Percentiles rank a stretch among this genome's conserved stretches.
Conservation (phyloP, 2,329 filamentous ascomycete genomes). For the Alternaria metachromatica region DNA sequence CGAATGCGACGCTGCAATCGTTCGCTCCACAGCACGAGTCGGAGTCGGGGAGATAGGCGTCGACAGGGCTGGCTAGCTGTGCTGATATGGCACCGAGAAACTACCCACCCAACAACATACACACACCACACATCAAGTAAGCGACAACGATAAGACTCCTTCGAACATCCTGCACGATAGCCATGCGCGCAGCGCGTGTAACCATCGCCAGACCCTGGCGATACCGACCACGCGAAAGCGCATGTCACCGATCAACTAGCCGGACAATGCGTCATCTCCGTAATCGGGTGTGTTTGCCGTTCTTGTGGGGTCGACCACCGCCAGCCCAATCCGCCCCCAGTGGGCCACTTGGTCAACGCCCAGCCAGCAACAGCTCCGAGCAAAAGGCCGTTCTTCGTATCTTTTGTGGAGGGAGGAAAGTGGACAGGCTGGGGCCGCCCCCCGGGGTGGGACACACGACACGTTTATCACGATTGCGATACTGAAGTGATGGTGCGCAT, state of each 20-base stretch:
- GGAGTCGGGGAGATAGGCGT: neutral
- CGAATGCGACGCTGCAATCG: conserved; percentile 11
- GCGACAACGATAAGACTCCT: neutral
- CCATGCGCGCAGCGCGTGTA: neutral
- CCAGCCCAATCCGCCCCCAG: neutral
- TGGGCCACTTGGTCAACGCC: neutral
- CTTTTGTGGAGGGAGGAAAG: conserved; percentile 1
- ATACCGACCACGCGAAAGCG: neutral
- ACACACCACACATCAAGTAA: neutral
- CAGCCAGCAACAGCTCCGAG: conserved; percentile 2
- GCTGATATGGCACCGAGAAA: neutral
- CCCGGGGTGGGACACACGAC: neutral
- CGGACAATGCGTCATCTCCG: conserved; percentile 11
- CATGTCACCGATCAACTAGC: conserved; percentile 2
- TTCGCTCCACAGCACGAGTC: conserved; percentile 7
- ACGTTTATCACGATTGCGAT: neutral
- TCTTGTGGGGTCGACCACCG: neutral
- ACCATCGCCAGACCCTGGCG: neutral
- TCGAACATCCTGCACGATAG: too few species aligned
- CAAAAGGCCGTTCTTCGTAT: conserved; percentile 9
- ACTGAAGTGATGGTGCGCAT: neutral
- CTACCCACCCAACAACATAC: neutral
- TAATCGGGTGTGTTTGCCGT: conserved; percentile 2
- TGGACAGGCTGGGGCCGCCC: neutral
- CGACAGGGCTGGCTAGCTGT: neutral